phyloP scores from a whole-genome alignment of 2,329 filamentous ascomycete genomes.

The Epichloe amarillans region DNA sequence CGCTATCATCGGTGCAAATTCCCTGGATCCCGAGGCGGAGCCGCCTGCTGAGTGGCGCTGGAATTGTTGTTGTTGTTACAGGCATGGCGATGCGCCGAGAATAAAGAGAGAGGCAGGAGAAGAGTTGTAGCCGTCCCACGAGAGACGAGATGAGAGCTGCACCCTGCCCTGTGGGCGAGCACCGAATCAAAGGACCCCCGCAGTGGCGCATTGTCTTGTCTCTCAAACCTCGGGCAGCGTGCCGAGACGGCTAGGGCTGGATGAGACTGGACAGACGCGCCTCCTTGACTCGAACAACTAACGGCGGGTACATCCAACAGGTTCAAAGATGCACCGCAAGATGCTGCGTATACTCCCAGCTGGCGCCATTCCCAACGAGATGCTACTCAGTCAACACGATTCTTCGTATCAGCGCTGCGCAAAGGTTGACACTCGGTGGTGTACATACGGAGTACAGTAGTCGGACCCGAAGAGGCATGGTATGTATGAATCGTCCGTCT shows the following conservation, averaged over 20 bases:
- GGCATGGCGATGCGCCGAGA: not conserved
- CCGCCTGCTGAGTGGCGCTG: not conserved
- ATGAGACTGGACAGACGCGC: not conserved
- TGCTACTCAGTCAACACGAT: no score
- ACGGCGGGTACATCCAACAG: no score
- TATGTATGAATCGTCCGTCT: not conserved
- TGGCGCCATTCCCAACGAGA: no score
- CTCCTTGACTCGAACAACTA: no score
- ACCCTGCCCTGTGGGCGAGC: not conserved
- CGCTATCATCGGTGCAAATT: slow-evolving; percentile 6
- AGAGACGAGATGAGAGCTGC: no score
- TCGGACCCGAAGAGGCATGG: not conserved
- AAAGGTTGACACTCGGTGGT: not conserved
- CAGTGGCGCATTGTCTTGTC: not conserved
- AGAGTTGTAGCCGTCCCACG: no score
- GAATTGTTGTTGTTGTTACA: not conserved
- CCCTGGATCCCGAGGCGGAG: slow-evolving; percentile 6
- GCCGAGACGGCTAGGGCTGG: not conserved
- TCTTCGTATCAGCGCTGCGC: not conserved
- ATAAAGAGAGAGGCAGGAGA: not conserved
- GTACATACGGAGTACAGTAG: not conserved
- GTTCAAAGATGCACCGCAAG: no score
- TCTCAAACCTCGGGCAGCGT: not conserved
- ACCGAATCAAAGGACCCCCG: not conserved
- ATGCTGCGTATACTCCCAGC: no score